Evolutionary conservation across 2,329 filamentous ascomycete genomes (phyloP), one percentile per base, ranked within the genome.

Genomic region (Trichoderma guizhouense): DNA sequence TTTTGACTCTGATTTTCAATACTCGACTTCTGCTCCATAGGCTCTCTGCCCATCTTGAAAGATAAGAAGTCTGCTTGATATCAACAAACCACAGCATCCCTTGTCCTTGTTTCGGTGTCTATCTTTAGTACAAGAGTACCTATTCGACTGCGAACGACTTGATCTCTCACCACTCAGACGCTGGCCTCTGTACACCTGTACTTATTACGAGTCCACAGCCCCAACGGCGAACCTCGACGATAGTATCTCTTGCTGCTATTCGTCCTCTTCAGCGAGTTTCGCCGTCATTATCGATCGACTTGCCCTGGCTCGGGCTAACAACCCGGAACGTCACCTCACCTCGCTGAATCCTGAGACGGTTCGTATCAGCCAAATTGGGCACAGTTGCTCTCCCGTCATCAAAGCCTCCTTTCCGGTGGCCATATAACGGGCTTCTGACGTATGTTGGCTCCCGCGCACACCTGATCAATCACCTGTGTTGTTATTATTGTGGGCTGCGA

Each of bases 391-490:
- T 32, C 18, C 28, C 57, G 26, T 30, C 66, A 43, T 57, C 26
- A 32, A 68, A 60, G 18, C 36, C 47, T 58, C 39, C 47, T 61
- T 51, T 36, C 30, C 18, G 34, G 66, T 69, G 66, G 66, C 57
- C 66, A 69, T 53, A 61, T 53, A 51, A 51, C 66, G 36, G 36
- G 66, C 39, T 62, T 62, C 66, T 32, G 57, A 69, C 66, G 57
- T 69, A 69, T 36, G 66, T 69, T 69, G 36, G 66, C 66, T 47
- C 66, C 66, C 14, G 11, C 66, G 24, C 66, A 53, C 66, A 62
- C 66, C 66, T 69, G 66, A 69, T 69, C 21, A 53, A 69, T 69
- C 66, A 69, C 66, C 66, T 18, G 66, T 69, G 55, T 53, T 62
- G 66, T 30, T 69, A 36, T 61, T 51, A 47, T 69, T 69, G 66